Base-by-base conservation (phyloP, 225 moss, liverwort and hornwort species). In the Ulota crispa region DNA sequence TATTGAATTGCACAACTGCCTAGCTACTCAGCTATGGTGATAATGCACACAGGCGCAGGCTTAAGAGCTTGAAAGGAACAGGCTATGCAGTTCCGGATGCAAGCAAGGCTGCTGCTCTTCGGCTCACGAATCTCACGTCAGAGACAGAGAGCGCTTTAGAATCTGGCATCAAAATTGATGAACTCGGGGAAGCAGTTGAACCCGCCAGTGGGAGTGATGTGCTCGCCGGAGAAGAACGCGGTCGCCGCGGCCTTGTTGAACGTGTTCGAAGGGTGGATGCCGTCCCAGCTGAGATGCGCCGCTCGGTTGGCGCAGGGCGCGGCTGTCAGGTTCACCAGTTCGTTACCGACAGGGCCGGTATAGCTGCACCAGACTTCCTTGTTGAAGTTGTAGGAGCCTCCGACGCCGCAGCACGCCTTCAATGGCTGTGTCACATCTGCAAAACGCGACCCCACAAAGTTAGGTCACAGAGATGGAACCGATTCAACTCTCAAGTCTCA, bases 381-480 rank as follows among this genome's bases (percentile, higher is more conserved):
- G 78, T 86, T 91, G 88, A 93, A 93, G 82, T 89, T 86, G 83
- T 93, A 89, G 45, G 79, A 32, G 8, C 91, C 91, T 43, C 89
- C 91, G 4, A 75, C 80, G 20, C 92, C 92, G 34, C 91, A 93
- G 68, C 92, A 93, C 14, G 91, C 89, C 81, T 84, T 89, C 83
- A 92, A 54, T 11, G 88, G 77, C 70, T 79, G 41, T 19, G 79
- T 82, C 65, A 85, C 69, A 21, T 87, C 88, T 85, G 66, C 54
- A 5, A 39, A 39, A 10, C 19, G 18, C 60, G 9, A 42, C n/a
- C 45, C 4, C 68, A 26, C 28, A 24, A 21, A 37, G 15, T 23
- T 28, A 39, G 13, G 19, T 42, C 16, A 4, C 47, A 13, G 28
- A 20, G 39, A 70, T 36, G 19, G 8, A 9, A 23, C 9, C 13